phyloP scores from a whole-genome alignment of 2,329 filamentous ascomycete genomes.

The Dothideomycetidae sp. region DNA sequence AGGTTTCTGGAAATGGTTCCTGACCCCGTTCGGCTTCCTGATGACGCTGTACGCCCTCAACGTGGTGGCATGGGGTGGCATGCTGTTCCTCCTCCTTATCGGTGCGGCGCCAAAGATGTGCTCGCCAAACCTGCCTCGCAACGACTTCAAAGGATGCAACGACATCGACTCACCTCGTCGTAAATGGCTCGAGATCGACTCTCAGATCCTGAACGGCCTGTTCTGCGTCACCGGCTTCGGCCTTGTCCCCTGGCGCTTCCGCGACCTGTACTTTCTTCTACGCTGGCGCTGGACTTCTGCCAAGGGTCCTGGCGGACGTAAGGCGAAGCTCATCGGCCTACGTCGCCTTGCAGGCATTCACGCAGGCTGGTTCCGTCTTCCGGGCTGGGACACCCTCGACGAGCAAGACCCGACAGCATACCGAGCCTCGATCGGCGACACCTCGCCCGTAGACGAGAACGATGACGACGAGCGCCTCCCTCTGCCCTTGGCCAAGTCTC shows the following conservation, averaged over 20 bases:
- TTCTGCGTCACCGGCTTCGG: conserved; percentile 84
- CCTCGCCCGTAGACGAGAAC: conserved; percentile 17
- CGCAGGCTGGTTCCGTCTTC: conserved; percentile 59
- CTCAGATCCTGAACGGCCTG: conserved; percentile 67
- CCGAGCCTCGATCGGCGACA: background rate
- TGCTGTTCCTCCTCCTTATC: conserved; percentile 74
- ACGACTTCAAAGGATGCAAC: conserved; percentile 19
- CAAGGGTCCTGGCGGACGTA: conserved; percentile 14
- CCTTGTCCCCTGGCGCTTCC: conserved; percentile 68
- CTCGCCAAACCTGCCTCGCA: conserved; percentile 21
- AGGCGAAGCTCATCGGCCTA: conserved; percentile 38
- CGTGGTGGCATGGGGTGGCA: conserved; percentile 77
- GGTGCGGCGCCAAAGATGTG: conserved; percentile 64
- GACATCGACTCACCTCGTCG: conserved; percentile 48
- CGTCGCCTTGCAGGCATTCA: conserved; percentile 61
- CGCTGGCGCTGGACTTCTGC: conserved; percentile 42
- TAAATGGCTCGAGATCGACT: conserved; percentile 74
- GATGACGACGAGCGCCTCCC: conserved; percentile 40
- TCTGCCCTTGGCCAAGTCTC: conserved; percentile 47
- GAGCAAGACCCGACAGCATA: conserved; percentile 14
- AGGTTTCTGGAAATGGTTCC: conserved; percentile 57
- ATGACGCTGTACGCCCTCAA: conserved; percentile 69
- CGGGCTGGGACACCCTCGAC: conserved; percentile 48
- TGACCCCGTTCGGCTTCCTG: conserved; percentile 61
- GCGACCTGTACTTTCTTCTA: conserved; percentile 62